Evolutionary conservation across 2,329 filamentous ascomycete genomes (phyloP).

Genomic region (Karstenula rhodostoma): DNA sequence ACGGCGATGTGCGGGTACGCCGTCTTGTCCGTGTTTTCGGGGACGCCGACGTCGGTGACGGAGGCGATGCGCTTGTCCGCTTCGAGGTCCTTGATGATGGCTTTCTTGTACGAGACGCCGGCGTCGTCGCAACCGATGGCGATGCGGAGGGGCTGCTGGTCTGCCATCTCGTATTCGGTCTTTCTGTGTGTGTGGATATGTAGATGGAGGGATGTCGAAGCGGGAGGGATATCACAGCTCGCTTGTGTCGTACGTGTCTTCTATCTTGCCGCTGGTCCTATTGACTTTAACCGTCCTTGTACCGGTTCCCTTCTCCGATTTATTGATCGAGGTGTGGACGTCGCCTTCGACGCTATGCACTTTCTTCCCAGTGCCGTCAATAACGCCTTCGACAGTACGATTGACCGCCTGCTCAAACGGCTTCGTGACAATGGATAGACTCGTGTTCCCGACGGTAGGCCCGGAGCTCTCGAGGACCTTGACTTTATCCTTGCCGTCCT

Average conservation of each 20-base stretch:
- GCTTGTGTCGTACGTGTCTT: slow-evolving; percentile 43
- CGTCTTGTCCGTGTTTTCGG: slow-evolving; percentile 73
- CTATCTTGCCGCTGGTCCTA: slow-evolving; percentile 24
- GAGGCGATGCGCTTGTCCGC: slow-evolving; percentile 71
- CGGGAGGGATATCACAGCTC: slow-evolving; percentile 31
- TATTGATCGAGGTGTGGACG: slow-evolving; percentile 27
- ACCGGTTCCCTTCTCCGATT: slow-evolving; percentile 17
- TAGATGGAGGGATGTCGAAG: not conserved
- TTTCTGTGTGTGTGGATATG: slow-evolving; percentile 7
- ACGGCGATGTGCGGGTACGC: slow-evolving; percentile 83
- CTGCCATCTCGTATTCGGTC: not conserved
- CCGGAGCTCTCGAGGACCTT: slow-evolving; percentile 47
- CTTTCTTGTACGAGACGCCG: slow-evolving; percentile 79
- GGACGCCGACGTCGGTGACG: slow-evolving; percentile 78
- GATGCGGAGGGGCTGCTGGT: slow-evolving; percentile 58
- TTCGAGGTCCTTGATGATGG: slow-evolving; percentile 76
- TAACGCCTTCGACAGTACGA: slow-evolving; percentile 40
- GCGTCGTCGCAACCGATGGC: slow-evolving; percentile 74
- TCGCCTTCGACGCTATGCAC: slow-evolving; percentile 33
- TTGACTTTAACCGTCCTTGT: slow-evolving; percentile 20
- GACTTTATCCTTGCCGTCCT: slow-evolving; percentile 38
- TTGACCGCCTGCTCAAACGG: slow-evolving; percentile 48
- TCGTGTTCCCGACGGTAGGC: slow-evolving; percentile 41
- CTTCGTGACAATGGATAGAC: slow-evolving; percentile 46
- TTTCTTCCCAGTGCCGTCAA: slow-evolving; percentile 37